A percentile compares a stretch with the other conserved stretches of the same genome.
Conservation (phyloP, 805 yeast genomes). For the Cyberlindnera xishuangbannaensis region DNA sequence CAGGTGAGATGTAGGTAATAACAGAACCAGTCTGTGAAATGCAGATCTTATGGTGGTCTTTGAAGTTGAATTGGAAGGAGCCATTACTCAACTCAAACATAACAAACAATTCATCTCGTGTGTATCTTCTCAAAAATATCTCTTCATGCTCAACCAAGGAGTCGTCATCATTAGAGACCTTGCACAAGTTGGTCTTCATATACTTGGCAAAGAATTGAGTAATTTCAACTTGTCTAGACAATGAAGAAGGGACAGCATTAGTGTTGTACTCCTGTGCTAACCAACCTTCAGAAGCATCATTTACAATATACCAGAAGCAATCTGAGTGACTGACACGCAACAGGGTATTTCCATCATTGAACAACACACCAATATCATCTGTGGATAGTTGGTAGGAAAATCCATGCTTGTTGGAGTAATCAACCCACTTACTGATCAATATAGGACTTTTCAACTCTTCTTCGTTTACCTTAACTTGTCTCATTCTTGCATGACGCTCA, state of each 20-base stretch:
- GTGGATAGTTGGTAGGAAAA: slow-evolving; percentile 88
- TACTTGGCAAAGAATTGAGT: slow-evolving; percentile 85
- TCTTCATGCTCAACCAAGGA: slow-evolving; percentile 44
- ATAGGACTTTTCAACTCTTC: slow-evolving; percentile 43
- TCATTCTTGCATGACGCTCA: slow-evolving; percentile 40
- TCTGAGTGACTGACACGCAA: slow-evolving; percentile 61
- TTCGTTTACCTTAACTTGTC: slow-evolving; percentile 13
- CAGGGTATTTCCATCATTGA: slow-evolving; percentile 80
- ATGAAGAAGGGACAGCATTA: slow-evolving; percentile 37
- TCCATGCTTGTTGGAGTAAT: slow-evolving; percentile 92
- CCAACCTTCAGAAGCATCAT: slow-evolving; percentile 48
- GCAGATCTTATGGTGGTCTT: slow-evolving; percentile 88
- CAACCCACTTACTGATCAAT: slow-evolving; percentile 94
- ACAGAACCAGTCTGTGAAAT: slow-evolving; percentile 69
- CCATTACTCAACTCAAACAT: slow-evolving; percentile 95
- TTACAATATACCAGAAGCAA: slow-evolving; percentile 58
- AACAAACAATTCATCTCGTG: slow-evolving; percentile 72
- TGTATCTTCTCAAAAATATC: slow-evolving; percentile 75
- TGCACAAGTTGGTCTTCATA: slow-evolving; percentile 86
- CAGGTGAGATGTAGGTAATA: slow-evolving; percentile 77
- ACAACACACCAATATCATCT: slow-evolving; percentile 85
- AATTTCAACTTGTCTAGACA: slow-evolving; percentile 72
- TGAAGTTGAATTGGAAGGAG: slow-evolving; percentile 88
- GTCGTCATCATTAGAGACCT: slow-evolving; percentile 62
- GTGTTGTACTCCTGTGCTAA: slow-evolving; percentile 41